These are phyloP conservation scores for Camillea tinctor DNA, from an alignment of 2,329 filamentous ascomycete species.

Conservation along the genomic window DNA sequence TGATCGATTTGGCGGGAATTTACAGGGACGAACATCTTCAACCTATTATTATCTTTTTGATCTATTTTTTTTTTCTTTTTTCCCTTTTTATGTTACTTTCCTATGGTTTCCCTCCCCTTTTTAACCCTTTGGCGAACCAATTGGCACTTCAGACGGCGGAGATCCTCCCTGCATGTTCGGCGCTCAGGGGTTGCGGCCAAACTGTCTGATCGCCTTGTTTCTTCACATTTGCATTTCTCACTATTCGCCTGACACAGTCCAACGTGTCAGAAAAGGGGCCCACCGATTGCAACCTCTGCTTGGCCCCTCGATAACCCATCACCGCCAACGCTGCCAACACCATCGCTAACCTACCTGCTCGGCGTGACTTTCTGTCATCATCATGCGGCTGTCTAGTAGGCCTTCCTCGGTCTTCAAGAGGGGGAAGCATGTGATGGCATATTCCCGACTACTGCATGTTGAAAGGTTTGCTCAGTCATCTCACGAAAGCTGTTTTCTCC, in stretches of 20 bases:
- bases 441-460: background rate
- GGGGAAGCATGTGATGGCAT: background rate
- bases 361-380: background rate
- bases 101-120: background rate
- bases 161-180: background rate
- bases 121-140: background rate
- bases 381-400: background rate
- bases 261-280: background rate
- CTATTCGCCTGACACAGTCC: background rate
- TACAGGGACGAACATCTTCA: background rate
- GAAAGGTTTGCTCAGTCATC: background rate
- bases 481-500: background rate
- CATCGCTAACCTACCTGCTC: background rate
- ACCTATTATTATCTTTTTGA: conserved; percentile 16
- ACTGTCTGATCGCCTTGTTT: conserved; percentile 1
- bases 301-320: background rate
- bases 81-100: conserved; percentile 6
- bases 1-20: background rate
- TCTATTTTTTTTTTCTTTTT: conserved; percentile 10
- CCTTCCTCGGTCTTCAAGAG: background rate
- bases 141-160: background rate
- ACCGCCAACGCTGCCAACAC: background rate
- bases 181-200: background rate
- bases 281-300: background rate
- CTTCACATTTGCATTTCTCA: background rate